Base-by-base conservation (phyloP, 495 filamentous ascomycete species). In the Penicillium cataractarum region DNA sequence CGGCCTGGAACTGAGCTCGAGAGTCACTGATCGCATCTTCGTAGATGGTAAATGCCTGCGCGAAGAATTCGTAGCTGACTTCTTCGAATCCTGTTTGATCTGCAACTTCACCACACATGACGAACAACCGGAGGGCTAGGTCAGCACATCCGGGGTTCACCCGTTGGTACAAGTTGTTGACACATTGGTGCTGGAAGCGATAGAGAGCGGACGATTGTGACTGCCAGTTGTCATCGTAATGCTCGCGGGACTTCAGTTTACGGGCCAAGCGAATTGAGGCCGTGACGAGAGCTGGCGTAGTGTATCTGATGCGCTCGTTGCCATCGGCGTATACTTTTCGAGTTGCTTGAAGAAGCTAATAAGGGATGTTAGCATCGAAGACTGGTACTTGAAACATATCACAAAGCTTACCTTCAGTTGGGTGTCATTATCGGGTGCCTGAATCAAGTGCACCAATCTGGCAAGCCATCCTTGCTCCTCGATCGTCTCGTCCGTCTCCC, bases 381-480 rank as follows among this genome's bases (percentile, higher is more conserved):
- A 60, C 42, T 35, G 26, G 26, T 53, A 10, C 17, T 22, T 42
- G 35, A 21, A 27, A 19, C 40, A 13, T 22, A n/a, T 40, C 8
- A 10, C 32, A 48, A 32, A 9, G 8, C 40, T 39, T 76, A 87
- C 85, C 79, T 93, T 92, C 76, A 96, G 91, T 71, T 99, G 95
- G 0, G 90, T 96, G 67, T 96, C 93, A 68, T 99, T 98, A 69
- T 93, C 84, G 24, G 90, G 80, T 15, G 86, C 88, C 61, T 92
- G 80, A 32, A 99, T 86, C 32, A 98, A 80, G 76, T 99, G 96
- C 22, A 97, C 86, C 58, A 99, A 84, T 69, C 96, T 83, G 44
- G 96, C 95, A 52, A 99, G 80, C 90, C 92, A 96, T 37, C 95
- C 95, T 82, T 99, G 95, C 75, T 98, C 95, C 74, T 97, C 93